These are phyloP conservation scores for Gomphus bonarii DNA, from an alignment of 1,284 basidiomycete species.

Conservation along the genomic window DNA sequence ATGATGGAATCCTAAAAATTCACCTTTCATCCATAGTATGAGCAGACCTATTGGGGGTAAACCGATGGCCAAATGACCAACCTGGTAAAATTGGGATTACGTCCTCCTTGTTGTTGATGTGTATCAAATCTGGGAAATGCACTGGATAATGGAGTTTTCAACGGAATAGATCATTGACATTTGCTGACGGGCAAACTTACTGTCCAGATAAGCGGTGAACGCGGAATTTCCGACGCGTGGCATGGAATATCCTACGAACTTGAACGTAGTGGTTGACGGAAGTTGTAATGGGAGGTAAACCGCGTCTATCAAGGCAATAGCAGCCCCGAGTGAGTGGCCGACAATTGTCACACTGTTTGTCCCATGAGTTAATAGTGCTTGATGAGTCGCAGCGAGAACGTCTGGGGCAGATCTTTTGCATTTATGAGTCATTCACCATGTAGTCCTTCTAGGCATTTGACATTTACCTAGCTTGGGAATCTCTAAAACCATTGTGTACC, in stretches of 20 bases:
- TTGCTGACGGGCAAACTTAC: not conserved
- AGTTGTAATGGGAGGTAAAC: constrained; percentile 29
- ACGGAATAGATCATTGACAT: not conserved
- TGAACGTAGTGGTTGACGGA: constrained; percentile 22
- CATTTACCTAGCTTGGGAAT: constrained; percentile 39
- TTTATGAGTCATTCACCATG: no score
- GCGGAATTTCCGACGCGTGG: constrained; percentile 56
- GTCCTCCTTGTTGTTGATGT: constrained; percentile 37
- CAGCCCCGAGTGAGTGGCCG: constrained; percentile 39
- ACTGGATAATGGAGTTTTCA: constrained; percentile 10
- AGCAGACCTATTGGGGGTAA: not conserved
- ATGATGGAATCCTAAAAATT: constrained; percentile 43
- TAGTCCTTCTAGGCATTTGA: not conserved
- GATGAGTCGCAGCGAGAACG: constrained; percentile 39
- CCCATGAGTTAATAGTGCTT: constrained; percentile 28
- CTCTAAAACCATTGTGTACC: constrained; percentile 48
- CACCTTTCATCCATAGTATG: constrained; percentile 15
- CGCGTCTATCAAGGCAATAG: constrained; percentile 38
- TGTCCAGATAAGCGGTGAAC: constrained; percentile 49
- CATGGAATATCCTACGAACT: constrained; percentile 37
- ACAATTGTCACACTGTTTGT: constrained; percentile 35
- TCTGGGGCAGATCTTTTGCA: constrained; percentile 32
- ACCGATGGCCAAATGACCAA: not conserved
- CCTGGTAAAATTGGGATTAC: constrained; percentile 38
- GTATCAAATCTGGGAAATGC: constrained; percentile 26